These are phyloP conservation scores for Plectosphaerella plurivora DNA, from an alignment of 2,329 filamentous ascomycete genomes.

Conservation along the genomic window DNA sequence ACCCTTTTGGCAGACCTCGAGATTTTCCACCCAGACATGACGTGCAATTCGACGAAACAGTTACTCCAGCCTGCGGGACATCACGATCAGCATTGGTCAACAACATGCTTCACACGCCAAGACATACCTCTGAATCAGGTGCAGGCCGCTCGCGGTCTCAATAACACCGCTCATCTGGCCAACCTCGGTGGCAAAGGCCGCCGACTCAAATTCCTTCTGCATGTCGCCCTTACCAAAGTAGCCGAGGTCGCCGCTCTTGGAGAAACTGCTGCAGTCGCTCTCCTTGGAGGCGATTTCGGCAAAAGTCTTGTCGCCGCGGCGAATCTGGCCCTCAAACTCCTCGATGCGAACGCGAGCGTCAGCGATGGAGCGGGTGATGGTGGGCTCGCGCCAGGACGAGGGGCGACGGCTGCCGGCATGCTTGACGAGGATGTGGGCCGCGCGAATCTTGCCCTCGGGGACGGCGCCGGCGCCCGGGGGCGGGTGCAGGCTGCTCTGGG, in stretches of 20 bases:
- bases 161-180: conserved; percentile 85
- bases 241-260: conserved; percentile 90
- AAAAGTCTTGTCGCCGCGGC: conserved; percentile 61
- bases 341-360: conserved; percentile 77
- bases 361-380: conserved; percentile 84
- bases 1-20: not conserved
- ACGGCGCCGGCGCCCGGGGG: conserved; percentile 24
- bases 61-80: conserved; percentile 52
- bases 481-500: conserved; percentile 40
- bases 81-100: conserved; percentile 43
- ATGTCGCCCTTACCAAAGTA: conserved; percentile 94
- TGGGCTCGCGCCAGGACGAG: conserved; percentile 79
- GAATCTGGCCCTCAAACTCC: conserved; percentile 72
- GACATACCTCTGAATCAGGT: conserved; percentile 86
- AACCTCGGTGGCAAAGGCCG: conserved; percentile 82
- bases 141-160: conserved; percentile 88
- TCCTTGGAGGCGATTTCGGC: conserved; percentile 84
- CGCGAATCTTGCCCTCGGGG: conserved; percentile 80
- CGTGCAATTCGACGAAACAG: not conserved
- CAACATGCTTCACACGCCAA: not conserved
- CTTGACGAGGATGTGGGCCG: conserved; percentile 90
- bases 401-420: conserved; percentile 84
- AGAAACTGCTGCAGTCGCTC: conserved; percentile 92
- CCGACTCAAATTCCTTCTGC: conserved; percentile 98
- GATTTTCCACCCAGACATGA: not conserved